Base-by-base conservation (phyloP, 768 basidiomycete species). In the Pisolithus tinctorius region DNA sequence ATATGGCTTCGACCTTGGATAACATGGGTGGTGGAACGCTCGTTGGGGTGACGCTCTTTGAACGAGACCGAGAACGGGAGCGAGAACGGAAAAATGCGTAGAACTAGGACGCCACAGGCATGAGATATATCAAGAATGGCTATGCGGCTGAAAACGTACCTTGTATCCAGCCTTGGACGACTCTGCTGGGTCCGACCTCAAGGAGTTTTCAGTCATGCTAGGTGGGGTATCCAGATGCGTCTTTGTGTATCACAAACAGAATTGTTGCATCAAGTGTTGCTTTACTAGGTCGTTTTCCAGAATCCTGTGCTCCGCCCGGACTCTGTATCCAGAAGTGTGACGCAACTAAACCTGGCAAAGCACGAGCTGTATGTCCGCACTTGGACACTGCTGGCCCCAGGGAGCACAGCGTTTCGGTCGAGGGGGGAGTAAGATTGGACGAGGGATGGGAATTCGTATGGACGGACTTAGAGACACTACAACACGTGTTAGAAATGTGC, bases 11-110 rank as follows among this genome's bases (percentile, higher is more conserved):
- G 56, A 50, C 47, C 47, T 59, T 7, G 57, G 56, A 54, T 53
- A 58, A 27, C 51, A 55, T 51, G 17, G 53, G 43, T 34, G 43
- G 45, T 17, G 45, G 40, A 50, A 53, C 54, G 23, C 53, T 37
- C 8, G 54, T 38, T 10, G 31, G 13, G 14, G 40, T n/a, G 31
- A 16, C 34, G 9, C 47, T 49, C 8, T 58, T 58, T 43, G 49
- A 14, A 17, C 45, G 50, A 25, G 83, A 45, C 6, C 63, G 61
- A 16, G 72, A 65, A 11, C 75, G 74, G 14, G 84, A 81, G 38
- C 81, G 83, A n/a, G 84, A 84, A 61, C 80, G 77, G 37, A 67
- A 69, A 67, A 87, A 84, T 26, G 72, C 76, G 58, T 78, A 82
- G 60, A 88, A 67, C 85, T 87, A 45, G 47, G 47, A 4, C 4